A percentile compares a stretch with the other conserved stretches of the same genome.
These are phyloP conservation scores for Cytospora schulzeri DNA, from an alignment of 2,329 filamentous ascomycete genomes.

Conservation along the genomic window DNA sequence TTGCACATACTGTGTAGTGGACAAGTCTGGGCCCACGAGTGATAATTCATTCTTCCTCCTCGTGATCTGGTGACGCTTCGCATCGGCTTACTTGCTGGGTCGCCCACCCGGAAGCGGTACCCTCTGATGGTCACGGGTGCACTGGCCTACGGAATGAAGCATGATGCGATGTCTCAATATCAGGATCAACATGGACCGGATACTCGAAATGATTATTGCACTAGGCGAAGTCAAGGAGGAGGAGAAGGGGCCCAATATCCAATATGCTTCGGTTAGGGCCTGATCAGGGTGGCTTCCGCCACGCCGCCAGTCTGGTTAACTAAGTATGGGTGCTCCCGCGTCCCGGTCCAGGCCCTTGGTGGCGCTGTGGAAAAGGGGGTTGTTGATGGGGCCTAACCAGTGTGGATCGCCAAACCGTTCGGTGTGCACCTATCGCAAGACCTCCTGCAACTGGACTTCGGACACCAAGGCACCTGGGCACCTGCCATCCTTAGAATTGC, in stretches of 20 bases:
- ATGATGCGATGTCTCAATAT: conserved; percentile 3
- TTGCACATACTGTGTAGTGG: neutral
- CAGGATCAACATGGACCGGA: neutral
- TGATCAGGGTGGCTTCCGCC: conserved; percentile 11
- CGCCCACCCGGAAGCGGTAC: neutral
- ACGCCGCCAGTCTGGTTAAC: conserved; percentile 23
- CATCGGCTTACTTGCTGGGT: conserved; percentile 14
- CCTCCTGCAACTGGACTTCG: too few species aligned
- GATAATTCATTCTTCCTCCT: neutral
- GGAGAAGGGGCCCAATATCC: neutral
- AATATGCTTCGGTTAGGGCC: conserved; percentile 10
- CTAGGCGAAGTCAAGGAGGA: conserved; percentile 9
- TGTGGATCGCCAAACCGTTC: neutral
- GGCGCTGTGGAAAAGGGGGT: neutral
- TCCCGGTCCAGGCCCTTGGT: conserved; percentile 15
- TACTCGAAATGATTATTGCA: neutral
- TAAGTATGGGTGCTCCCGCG: conserved; percentile 23
- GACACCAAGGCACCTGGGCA: neutral
- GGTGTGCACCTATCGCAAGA: neutral
- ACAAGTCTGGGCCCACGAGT: conserved; percentile 7
- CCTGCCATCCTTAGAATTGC: neutral
- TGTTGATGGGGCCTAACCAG: neutral
- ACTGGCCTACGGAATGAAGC: conserved; percentile 8
- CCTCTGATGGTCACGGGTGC: conserved; percentile 2
- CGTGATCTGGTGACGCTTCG: conserved; percentile 10